Conservation (phyloP, 208 protist genomes). For the Acanthamoeba royreba region DNA sequence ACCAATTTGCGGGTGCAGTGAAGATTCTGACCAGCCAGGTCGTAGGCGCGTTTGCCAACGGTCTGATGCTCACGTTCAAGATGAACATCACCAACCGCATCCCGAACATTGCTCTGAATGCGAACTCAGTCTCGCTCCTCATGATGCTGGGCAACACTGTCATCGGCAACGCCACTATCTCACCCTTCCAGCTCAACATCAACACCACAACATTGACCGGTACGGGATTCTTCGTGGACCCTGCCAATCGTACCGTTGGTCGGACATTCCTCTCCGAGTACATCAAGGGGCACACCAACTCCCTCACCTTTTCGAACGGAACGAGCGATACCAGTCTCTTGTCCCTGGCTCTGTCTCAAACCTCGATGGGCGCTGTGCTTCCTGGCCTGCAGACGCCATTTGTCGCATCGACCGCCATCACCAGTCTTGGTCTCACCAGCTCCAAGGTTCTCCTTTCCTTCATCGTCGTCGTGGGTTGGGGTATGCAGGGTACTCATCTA, state of each 20-base stretch:
- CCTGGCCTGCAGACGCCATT: neutral
- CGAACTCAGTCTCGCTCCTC: neutral
- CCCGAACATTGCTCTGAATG: neutral
- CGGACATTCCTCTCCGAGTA: neutral
- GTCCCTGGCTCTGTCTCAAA: neutral
- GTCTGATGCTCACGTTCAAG: neutral
- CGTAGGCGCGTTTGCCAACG: neutral
- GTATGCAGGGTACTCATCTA: neutral
- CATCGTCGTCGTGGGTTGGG: neutral
- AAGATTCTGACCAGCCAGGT: neutral
- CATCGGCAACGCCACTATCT: neutral
- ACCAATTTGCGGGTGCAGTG: neutral
- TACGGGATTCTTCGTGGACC: neutral
- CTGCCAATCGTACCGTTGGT: neutral
- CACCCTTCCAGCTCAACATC: neutral
- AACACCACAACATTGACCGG: neutral
- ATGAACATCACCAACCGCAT: neutral
- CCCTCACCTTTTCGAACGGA: neutral
- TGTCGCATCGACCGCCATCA: neutral
- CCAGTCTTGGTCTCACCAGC: neutral
- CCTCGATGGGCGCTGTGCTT: neutral
- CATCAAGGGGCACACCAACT: neutral
- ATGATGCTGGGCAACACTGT: neutral
- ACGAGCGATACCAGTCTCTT: neutral
- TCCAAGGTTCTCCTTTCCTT: neutral